Evolutionary conservation across 2,329 filamentous ascomycete genomes (phyloP).

Genomic region (Penicillium sp.): DNA sequence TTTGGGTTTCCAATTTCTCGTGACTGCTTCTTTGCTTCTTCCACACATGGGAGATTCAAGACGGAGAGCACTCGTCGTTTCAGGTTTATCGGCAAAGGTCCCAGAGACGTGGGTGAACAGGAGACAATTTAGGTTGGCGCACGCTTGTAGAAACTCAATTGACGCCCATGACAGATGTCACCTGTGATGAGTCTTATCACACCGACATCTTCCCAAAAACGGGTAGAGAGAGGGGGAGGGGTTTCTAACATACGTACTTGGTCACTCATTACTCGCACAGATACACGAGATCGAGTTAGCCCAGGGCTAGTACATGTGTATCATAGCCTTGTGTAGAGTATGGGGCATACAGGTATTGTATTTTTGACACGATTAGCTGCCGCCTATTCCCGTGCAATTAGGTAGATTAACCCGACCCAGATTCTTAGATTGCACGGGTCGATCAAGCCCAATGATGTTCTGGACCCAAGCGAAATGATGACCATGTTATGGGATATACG

Average conservation of each 20-base stretch:
- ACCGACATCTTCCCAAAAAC: not conserved
- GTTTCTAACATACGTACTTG: not conserved
- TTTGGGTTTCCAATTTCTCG: not conserved
- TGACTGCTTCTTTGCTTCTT: not conserved
- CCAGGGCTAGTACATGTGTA: not conserved
- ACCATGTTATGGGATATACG: too few species aligned
- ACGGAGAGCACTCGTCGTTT: conserved; percentile 19
- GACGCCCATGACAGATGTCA: conserved; percentile 25
- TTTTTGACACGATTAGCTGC: not conserved
- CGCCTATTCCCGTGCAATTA: not conserved
- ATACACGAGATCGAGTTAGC: not conserved
- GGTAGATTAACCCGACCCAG: conserved; percentile 7
- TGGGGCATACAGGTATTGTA: not conserved
- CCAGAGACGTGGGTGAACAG: conserved; percentile 31
- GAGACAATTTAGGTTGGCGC: conserved; percentile 30
- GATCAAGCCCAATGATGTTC: not conserved
- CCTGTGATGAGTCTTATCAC: not conserved
- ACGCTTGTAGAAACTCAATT: conserved; percentile 39
- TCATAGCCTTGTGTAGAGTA: not conserved
- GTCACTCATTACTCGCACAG: not conserved
- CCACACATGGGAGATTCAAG: not conserved
- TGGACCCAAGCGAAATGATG: too few species aligned
- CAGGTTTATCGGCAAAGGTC: conserved; percentile 16
- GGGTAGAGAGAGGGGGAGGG: not conserved
- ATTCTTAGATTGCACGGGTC: not conserved